Evolutionary conservation across 306 rosid species (phyloP), one percentile per base, ranked within the genome.

Genomic region (Bauhinia variegata): DNA sequence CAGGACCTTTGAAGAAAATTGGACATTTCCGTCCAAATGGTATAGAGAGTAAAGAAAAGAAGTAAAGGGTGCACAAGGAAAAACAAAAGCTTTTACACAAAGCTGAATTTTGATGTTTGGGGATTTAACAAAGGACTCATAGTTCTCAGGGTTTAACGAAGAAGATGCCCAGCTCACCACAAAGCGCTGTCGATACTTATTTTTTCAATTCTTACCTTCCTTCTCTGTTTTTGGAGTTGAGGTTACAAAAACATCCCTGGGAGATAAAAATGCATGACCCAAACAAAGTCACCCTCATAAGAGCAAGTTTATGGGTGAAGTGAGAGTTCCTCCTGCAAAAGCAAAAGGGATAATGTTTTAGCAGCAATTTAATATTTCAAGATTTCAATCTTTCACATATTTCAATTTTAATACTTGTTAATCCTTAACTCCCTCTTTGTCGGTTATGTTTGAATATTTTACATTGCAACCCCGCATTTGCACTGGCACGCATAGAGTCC

Each of bases 311-410:
- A n/a, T n/a, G n/a, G n/a, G n/a, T n/a, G n/a, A n/a, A n/a, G n/a
- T n/a, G n/a, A n/a, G 23, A 93, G 86, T 55, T 93, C 99, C 83
- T 93, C 99, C 97, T 93, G 72, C 74, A 53, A 17, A 36, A 61
- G 11, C n/a, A 19, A 28, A 18, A 38, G 68, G 16, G 37, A 44
- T 39, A 52, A 65, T 33, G 12, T 4, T 39, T n/a, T 6, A 18
- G 33, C 54, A 37, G 15, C 8, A 18, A n/a, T 11, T 54, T 65
- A 46, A 23, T 7, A 52, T 10, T 41, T 62, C 53, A 44, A 44
- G 13, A 46, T 14, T 7, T 28, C 6, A 31, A 46, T 46, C 7
- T n/a, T 13, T 46, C 18, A 14, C 18, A 13, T 46, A 0, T 46
- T 19, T 46, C 68, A 44, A 15, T 6, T 31, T 30, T 14, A 63